Evolutionary conservation across 176 grass and related monocot species (phyloP).

Genomic region (Poa pratensis): DNA sequence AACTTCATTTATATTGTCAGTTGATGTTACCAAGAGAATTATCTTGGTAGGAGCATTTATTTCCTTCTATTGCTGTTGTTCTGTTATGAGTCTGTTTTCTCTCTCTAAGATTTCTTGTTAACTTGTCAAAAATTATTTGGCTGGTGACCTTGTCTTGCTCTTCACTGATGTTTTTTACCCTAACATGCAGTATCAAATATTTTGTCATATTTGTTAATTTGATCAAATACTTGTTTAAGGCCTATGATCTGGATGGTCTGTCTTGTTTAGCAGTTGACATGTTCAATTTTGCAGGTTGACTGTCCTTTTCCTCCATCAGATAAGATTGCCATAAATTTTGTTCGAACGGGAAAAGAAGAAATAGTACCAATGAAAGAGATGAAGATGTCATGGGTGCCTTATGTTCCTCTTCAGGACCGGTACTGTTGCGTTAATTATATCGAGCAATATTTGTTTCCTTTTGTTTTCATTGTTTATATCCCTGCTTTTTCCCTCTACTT

Average conservation of each 20-base stretch:
- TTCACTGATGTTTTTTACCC: not conserved
- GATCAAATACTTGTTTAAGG: slow-evolving; percentile 22
- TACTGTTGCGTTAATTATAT: slow-evolving; percentile 43
- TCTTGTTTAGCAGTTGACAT: slow-evolving; percentile 29
- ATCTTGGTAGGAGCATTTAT: not conserved
- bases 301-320: slow-evolving; percentile 79
- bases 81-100: not conserved
- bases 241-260: not conserved
- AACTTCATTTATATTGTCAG: slow-evolving; percentile 4
- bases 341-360: slow-evolving; percentile 82
- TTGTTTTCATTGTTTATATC: slow-evolving; percentile 28
- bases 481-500: not conserved
- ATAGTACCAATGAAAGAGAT: slow-evolving; percentile 85
- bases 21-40: slow-evolving; percentile 6
- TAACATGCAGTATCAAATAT: not conserved
- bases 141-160: not conserved
- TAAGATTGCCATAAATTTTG: slow-evolving; percentile 84
- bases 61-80: not conserved
- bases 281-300: slow-evolving; percentile 65
- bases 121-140: not conserved
- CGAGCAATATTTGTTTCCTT: slow-evolving; percentile 21
- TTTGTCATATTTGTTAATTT: not conserved
- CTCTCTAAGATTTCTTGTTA: slow-evolving; percentile 1
- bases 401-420: slow-evolving; percentile 80
- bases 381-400: slow-evolving; percentile 96